Percentiles rank a stretch among this genome's conserved stretches.
phyloP scores from a whole-genome alignment of 257 asterid species.

The Petunia secreta region DNA sequence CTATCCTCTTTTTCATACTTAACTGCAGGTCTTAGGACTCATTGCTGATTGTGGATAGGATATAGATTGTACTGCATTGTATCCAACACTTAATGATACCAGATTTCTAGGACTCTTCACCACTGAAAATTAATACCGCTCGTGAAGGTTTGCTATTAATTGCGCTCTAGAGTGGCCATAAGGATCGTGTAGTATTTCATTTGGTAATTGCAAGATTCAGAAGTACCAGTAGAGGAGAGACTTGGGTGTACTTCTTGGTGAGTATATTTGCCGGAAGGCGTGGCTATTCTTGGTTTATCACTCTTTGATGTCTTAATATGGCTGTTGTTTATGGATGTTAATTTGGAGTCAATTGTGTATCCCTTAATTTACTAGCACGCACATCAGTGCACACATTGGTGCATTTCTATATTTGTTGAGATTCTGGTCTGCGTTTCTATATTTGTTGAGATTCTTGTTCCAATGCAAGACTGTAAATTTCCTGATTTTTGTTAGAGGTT shows the following conservation, averaged over 20 bases:
- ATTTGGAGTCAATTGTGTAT: neutral
- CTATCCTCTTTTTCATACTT: slow-evolving; percentile 56
- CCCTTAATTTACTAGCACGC: slow-evolving; percentile 4
- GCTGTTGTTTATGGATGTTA: neutral
- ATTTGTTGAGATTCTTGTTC: slow-evolving; percentile 6
- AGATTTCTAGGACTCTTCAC: slow-evolving; percentile 39
- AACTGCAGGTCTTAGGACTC: slow-evolving; percentile 82
- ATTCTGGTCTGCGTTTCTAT: neutral
- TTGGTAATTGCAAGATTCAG: slow-evolving; percentile 53
- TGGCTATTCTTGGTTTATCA: slow-evolving; percentile 24
- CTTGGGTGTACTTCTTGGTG: slow-evolving; percentile 56
- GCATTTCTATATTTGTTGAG: neutral
- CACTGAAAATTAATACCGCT: slow-evolving; percentile 52
- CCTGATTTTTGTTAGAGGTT: neutral
- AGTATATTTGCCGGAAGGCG: slow-evolving; percentile 41
- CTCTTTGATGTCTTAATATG: slow-evolving; percentile 17
- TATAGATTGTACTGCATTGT: slow-evolving; percentile 46
- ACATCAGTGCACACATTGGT: neutral
- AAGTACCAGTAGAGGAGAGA: slow-evolving; percentile 46
- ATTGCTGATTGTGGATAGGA: slow-evolving; percentile 65
- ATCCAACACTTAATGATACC: slow-evolving; percentile 50
- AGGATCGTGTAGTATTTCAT: slow-evolving; percentile 56
- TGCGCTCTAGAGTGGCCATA: slow-evolving; percentile 51
- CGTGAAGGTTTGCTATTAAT: slow-evolving; percentile 63
- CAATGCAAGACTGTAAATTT: slow-evolving; percentile 4